These are phyloP conservation scores for Salix exigua DNA, from an alignment of 345 rosid species.

Conservation along the genomic window DNA sequence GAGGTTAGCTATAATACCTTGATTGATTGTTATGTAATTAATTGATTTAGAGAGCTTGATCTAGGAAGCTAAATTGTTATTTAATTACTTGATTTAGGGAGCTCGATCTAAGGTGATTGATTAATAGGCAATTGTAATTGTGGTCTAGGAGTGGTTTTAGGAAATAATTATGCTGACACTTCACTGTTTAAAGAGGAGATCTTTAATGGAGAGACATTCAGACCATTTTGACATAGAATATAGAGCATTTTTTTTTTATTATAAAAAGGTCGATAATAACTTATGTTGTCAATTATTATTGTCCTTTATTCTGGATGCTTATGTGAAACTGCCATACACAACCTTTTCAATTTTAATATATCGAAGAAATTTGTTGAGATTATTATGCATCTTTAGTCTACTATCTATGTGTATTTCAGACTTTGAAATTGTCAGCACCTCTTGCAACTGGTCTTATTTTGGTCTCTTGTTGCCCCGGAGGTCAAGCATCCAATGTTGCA, in stretches of 20 bases:
- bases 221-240: neutral
- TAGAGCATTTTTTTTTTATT: too few species aligned
- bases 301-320: neutral
- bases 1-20: neutral
- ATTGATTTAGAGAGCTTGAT: neutral
- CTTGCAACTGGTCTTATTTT: constrained; percentile 95
- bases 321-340: neutral
- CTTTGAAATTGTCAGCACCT: constrained; percentile 83
- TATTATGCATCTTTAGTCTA: constrained; percentile 5
- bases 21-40: neutral
- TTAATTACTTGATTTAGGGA: neutral
- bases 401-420: constrained; percentile 38
- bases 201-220: neutral
- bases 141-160: neutral
- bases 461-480: constrained; percentile 98
- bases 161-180: too few species aligned
- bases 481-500: constrained; percentile 96
- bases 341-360: neutral
- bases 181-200: too few species aligned
- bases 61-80: neutral
- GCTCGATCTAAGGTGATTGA: neutral
- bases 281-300: too few species aligned
- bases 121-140: too few species aligned
- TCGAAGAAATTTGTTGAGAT: neutral
- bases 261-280: too few species aligned